A percentile compares a stretch with the other conserved stretches of the same genome.
Conservation (phyloP, 345 rosid genomes). For the Syzygium oleosum region DNA sequence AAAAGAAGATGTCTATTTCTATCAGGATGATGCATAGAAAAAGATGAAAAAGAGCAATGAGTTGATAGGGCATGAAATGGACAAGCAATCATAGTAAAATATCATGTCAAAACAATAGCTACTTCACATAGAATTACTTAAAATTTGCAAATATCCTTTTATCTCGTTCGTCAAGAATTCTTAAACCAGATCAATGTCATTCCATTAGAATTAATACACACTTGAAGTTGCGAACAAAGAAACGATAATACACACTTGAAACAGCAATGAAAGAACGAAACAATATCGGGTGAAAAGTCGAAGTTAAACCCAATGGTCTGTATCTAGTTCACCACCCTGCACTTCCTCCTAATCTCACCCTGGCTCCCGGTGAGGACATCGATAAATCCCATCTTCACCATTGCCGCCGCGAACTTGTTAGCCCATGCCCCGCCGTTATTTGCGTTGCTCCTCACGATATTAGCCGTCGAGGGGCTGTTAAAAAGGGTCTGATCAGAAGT, state of each 20-base stretch:
- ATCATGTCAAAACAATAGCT: not conserved
- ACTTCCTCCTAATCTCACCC: slow-evolving; percentile 11
- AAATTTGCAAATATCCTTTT: not conserved
- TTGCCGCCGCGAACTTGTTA: slow-evolving; percentile 8
- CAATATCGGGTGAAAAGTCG: not conserved
- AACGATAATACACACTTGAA: not conserved
- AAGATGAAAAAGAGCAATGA: not conserved
- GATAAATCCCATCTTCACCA: slow-evolving; percentile 14
- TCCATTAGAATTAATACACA: not conserved
- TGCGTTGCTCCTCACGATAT: not conserved
- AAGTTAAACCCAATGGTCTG: not conserved
- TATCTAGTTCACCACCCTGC: not conserved
- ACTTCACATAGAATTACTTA: not conserved
- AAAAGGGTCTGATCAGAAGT: not conserved
- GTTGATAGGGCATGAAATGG: not conserved
- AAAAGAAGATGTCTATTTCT: too few relatives aligned
- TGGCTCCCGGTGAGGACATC: slow-evolving; percentile 8
- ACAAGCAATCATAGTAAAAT: not conserved
- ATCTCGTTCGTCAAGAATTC: not conserved
- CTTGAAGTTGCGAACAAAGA: not conserved
- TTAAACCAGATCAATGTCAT: not conserved
- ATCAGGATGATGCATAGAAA: not conserved
- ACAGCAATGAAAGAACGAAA: not conserved
- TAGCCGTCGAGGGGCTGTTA: not conserved
- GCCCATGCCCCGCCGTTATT: not conserved